phyloP scores from a whole-genome alignment of 2,329 filamentous ascomycete species.

The Colletotrichum limetticola region DNA sequence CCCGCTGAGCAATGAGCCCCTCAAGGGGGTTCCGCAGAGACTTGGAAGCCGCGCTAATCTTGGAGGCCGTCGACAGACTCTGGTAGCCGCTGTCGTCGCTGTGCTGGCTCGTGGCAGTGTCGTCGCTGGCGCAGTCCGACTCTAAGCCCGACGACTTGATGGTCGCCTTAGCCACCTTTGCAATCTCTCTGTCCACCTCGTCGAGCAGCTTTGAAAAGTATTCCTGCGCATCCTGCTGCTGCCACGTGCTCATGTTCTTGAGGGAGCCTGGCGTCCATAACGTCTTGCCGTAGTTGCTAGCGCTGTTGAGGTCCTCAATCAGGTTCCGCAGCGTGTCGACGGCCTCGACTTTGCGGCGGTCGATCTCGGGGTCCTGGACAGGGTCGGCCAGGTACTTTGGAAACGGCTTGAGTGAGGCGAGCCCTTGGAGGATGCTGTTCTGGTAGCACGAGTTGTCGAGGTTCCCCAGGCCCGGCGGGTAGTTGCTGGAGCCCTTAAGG shows the following conservation, averaged over 20 bases:
- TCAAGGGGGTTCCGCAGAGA: slow-evolving; percentile 80
- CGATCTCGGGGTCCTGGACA: slow-evolving; percentile 40
- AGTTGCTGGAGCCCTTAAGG: slow-evolving; percentile 52
- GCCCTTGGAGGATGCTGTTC: slow-evolving; percentile 90
- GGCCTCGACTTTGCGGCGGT: slow-evolving; percentile 35
- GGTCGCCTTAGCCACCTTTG: slow-evolving; percentile 54
- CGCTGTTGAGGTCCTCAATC: slow-evolving; percentile 76
- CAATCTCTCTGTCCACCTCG: slow-evolving; percentile 82
- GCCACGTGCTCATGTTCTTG: slow-evolving; percentile 94
- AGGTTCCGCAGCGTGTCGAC: slow-evolving; percentile 67
- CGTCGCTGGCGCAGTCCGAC: slow-evolving; percentile 50
- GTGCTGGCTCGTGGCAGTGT: slow-evolving; percentile 57
- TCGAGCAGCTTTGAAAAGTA: slow-evolving; percentile 93
- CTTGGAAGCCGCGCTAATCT: slow-evolving; percentile 42
- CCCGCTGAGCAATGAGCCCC: slow-evolving; percentile 86
- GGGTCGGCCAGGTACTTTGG: slow-evolving; percentile 70
- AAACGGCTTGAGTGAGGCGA: slow-evolving; percentile 80
- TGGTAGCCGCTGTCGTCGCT: slow-evolving; percentile 70
- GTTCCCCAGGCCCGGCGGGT: slow-evolving; percentile 82
- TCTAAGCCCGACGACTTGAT: slow-evolving; percentile 52
- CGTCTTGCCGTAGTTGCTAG: slow-evolving; percentile 76
- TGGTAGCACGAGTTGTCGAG: slow-evolving; percentile 97
- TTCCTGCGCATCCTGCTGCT: slow-evolving; percentile 97
- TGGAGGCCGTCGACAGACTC: slow-evolving; percentile 53
- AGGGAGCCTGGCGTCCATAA: slow-evolving; percentile 85